A percentile compares a stretch with the other conserved stretches of the same genome.
Conservation (phyloP, 495 filamentous ascomycete species). For the Aspergillus cavernicola region DNA sequence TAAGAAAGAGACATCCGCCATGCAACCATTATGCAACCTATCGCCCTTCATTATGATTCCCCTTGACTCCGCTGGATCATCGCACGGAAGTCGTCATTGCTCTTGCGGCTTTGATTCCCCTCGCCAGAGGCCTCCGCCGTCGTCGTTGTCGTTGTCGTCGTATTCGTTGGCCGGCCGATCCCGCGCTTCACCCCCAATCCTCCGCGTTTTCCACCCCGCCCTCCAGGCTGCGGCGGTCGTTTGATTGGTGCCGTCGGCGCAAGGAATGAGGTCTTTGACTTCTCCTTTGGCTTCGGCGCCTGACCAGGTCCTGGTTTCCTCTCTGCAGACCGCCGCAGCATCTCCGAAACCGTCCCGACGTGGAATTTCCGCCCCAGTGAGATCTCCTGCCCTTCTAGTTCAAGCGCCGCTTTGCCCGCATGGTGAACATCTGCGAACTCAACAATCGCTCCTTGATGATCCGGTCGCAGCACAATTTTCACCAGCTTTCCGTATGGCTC, state of each 20-base stretch:
- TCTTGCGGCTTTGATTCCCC: constrained; percentile 53
- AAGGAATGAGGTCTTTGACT: constrained; percentile 40
- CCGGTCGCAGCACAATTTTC: constrained; percentile 59
- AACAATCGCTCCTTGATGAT: constrained; percentile 82
- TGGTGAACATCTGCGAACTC: constrained; percentile 69
- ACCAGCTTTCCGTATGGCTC: constrained; percentile 55
- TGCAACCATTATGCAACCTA: constrained; percentile 16
- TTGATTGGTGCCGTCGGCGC: constrained; percentile 51
- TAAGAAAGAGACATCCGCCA: not conserved
- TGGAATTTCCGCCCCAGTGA: constrained; percentile 58
- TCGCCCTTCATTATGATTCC: constrained; percentile 20
- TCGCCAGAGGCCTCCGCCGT: constrained; percentile 19
- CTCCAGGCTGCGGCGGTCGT: constrained; percentile 53
- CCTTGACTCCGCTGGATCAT: constrained; percentile 54
- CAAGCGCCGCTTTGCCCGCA: constrained; percentile 71
- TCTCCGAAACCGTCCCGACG: constrained; percentile 64
- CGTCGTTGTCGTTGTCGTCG: constrained; percentile 28
- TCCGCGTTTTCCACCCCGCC: constrained; percentile 46
- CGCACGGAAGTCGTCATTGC: constrained; percentile 83
- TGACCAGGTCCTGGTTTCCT: constrained; percentile 47
- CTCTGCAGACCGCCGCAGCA: constrained; percentile 61
- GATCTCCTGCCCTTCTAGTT: constrained; percentile 69
- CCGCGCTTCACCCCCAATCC: constrained; percentile 55
- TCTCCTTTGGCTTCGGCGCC: constrained; percentile 33
- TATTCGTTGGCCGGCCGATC: constrained; percentile 27